phyloP scores from a whole-genome alignment of 2,329 filamentous ascomycete species.

The Arachnopeziza araneosa region DNA sequence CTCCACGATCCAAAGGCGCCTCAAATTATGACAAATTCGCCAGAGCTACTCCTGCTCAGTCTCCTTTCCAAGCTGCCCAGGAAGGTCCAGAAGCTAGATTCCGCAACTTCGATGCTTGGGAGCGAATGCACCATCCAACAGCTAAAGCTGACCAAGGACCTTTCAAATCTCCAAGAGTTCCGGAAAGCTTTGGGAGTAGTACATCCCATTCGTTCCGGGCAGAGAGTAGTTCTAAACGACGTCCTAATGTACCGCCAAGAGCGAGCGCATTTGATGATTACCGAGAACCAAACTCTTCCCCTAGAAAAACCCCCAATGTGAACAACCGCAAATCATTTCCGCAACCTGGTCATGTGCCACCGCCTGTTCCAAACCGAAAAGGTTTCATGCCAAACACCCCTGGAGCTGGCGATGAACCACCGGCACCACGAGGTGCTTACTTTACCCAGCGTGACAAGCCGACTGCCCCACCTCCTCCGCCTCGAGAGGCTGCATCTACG shows the following conservation, averaged over 20 bases:
- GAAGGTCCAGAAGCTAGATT: slow-evolving; percentile 28
- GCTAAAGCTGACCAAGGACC: slow-evolving; percentile 9
- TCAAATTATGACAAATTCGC: slow-evolving; percentile 28
- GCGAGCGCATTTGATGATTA: slow-evolving; percentile 19
- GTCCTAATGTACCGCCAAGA: slow-evolving; percentile 13
- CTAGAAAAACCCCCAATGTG: background rate
- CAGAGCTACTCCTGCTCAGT: slow-evolving; percentile 18
- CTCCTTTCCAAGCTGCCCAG: slow-evolving; percentile 22
- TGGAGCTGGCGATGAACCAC: slow-evolving; percentile 29
- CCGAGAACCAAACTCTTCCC: slow-evolving; percentile 6
- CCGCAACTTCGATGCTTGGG: slow-evolving; percentile 30
- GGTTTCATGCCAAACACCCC: slow-evolving; percentile 30
- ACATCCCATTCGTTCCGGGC: slow-evolving; percentile 21
- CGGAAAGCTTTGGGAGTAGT: slow-evolving; percentile 21
- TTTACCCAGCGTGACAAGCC: slow-evolving; percentile 24
- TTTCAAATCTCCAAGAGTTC: slow-evolving; percentile 14
- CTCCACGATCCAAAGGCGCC: slow-evolving; percentile 27
- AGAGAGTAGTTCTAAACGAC: slow-evolving; percentile 18
- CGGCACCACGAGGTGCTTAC: slow-evolving; percentile 27
- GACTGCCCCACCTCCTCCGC: slow-evolving; percentile 22
- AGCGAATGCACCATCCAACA: slow-evolving; percentile 22
- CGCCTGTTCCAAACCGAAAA: slow-evolving; percentile 15
- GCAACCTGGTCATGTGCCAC: background rate
- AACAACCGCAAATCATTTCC: background rate
- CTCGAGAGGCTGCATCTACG: slow-evolving; percentile 12